A percentile compares a stretch with the other conserved stretches of the same genome.
Evolutionary conservation across 2,329 filamentous ascomycete species (phyloP).

Genomic region (Phyllosticta citribraziliensis): DNA sequence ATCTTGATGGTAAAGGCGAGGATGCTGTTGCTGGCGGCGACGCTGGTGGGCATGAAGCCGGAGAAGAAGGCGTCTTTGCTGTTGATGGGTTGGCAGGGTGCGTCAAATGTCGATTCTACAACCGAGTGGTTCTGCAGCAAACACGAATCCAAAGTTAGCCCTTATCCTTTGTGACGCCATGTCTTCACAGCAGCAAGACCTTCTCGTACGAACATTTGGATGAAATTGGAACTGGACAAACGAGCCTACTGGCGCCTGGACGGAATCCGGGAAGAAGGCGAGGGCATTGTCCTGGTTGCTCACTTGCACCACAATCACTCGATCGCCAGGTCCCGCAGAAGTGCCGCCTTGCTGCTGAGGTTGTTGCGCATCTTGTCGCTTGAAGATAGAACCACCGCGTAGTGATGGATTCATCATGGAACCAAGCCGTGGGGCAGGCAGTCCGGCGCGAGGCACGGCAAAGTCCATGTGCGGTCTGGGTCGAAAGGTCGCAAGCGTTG

Average conservation of each 20-base stretch:
- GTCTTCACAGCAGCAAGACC: neutral
- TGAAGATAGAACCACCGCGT: neutral
- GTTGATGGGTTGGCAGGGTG: constrained; percentile 55
- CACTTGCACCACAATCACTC: constrained; percentile 57
- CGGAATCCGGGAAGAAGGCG: constrained; percentile 55
- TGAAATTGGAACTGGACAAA: constrained; percentile 46
- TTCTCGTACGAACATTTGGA: constrained; percentile 27
- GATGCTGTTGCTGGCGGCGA: constrained; percentile 23
- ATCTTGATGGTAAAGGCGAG: constrained; percentile 64
- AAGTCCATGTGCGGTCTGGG: constrained; percentile 1
- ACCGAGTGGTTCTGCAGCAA: constrained; percentile 62
- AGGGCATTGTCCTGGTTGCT: constrained; percentile 43
- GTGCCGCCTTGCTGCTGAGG: neutral
- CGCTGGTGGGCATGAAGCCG: constrained; percentile 50
- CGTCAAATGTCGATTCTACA: constrained; percentile 65
- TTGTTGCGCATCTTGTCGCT: neutral
- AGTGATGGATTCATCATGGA: neutral
- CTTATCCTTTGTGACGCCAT: too few species aligned
- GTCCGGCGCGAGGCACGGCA: constrained; percentile 3
- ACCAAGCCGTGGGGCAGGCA: constrained; percentile 1
- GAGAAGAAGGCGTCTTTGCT: constrained; percentile 50
- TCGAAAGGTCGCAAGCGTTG: constrained; percentile 3
- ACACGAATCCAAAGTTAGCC: neutral
- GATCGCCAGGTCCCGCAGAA: neutral
- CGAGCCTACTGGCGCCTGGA: constrained; percentile 53